Percentiles rank a stretch among this genome's conserved stretches.
Conservation (phyloP, 768 basidiomycete genomes). For the Lactarius psammicola region DNA sequence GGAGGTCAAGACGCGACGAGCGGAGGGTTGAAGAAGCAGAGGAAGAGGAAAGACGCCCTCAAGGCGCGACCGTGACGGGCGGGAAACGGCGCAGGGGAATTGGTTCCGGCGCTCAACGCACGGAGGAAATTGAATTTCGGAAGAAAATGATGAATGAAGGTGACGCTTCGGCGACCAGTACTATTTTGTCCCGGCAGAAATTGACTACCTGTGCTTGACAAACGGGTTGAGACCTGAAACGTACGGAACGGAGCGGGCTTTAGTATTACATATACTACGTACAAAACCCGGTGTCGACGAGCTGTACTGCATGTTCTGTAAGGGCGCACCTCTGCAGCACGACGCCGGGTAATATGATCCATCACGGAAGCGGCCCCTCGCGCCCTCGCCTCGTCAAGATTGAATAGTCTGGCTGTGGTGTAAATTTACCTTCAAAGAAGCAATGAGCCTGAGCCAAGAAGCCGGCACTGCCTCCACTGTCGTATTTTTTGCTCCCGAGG, state of each 20-base stretch:
- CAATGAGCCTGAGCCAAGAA: constrained; percentile 15
- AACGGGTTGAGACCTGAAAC: constrained; percentile 20
- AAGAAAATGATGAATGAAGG: constrained; percentile 24
- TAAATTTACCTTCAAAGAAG: constrained; percentile 29
- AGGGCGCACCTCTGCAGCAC: not conserved
- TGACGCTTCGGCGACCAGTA: constrained; percentile 28
- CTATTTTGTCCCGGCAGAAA: constrained; percentile 27
- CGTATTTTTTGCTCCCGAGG: constrained; percentile 5
- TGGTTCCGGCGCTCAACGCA: constrained; percentile 23
- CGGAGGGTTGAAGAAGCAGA: constrained; percentile 19
- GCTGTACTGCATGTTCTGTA: not conserved
- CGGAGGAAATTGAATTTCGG: constrained; percentile 27
- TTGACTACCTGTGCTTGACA: constrained; percentile 19
- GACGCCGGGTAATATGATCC: constrained; percentile 3
- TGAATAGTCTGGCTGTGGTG: constrained; percentile 8
- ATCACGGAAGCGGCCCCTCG: constrained; percentile 1
- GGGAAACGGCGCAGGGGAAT: constrained; percentile 15
- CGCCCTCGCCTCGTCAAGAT: constrained; percentile 5
- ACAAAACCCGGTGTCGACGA: not conserved
- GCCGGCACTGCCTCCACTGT: not conserved
- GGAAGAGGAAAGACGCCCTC: constrained; percentile 11
- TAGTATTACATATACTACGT: constrained; percentile 21
- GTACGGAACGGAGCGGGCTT: constrained; percentile 25
- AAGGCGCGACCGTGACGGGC: constrained; percentile 15
- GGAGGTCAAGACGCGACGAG: constrained; percentile 12